These are phyloP conservation scores for Eimeria praecox DNA, from an alignment of 169 alveolate species.

Conservation along the genomic window DNA sequence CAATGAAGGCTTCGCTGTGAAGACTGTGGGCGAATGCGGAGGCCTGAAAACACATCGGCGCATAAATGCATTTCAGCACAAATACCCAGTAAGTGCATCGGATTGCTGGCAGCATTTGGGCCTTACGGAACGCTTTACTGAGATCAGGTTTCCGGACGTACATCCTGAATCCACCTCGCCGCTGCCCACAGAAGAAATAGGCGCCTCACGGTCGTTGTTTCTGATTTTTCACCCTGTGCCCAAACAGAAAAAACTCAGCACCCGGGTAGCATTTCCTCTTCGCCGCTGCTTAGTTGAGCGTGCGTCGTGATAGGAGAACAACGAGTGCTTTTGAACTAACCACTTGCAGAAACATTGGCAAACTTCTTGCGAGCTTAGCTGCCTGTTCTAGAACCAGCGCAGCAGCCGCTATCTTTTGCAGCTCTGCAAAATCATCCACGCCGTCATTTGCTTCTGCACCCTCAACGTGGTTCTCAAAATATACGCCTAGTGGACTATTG, in stretches of 20 bases:
- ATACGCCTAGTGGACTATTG: neutral
- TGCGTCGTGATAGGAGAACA: neutral
- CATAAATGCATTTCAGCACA: neutral
- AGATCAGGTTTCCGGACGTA: neutral
- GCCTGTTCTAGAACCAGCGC: slow-evolving; percentile 3
- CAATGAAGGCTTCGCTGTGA: neutral
- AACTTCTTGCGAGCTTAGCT: neutral
- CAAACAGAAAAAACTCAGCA: neutral
- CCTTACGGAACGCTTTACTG: neutral
- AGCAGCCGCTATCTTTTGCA: neutral
- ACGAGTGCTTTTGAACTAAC: neutral
- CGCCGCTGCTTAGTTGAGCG: neutral
- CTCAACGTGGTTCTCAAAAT: neutral
- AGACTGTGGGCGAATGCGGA: neutral
- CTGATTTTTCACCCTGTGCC: neutral
- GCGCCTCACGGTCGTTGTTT: neutral
- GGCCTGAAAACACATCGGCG: neutral
- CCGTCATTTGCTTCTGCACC: neutral
- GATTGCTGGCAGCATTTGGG: neutral
- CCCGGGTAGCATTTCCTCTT: neutral
- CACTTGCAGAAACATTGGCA: neutral
- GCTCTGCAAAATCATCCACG: neutral
- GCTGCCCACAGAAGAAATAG: slow-evolving; percentile 28
- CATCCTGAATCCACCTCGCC: neutral
- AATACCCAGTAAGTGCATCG: neutral